Base-by-base conservation (phyloP, 2,329 filamentous ascomycete species). In the Blastomyces percursus region DNA sequence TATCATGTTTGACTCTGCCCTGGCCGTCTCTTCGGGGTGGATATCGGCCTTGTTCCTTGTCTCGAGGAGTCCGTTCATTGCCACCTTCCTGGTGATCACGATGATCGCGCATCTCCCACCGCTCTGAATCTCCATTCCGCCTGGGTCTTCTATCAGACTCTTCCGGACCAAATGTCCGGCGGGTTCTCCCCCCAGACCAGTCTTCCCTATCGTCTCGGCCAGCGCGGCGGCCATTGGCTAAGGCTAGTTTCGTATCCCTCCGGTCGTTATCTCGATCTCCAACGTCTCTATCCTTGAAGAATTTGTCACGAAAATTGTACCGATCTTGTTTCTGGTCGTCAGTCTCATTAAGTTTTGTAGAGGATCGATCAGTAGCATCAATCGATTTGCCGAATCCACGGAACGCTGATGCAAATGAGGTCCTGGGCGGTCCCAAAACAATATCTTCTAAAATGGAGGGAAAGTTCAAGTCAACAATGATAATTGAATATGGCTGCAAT, bases 351-450 rank as follows among this genome's bases (percentile, higher is more conserved):
- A 80, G 76, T 16, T 77, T 75, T 64, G 81, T 79, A 61, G 75
- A 73, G 30, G 75, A 63, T 50, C 77, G 75, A 63, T 81, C 79
- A 27, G 74, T 73, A 57, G 74, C 69, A 63, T 81, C 79, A 62
- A 77, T 73, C 1, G 72, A 74, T 40, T 82, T 82, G 44, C 76
- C 75, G 66, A 73, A 69, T 61, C 75, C 73, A 60, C 80, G 75
- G 63, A 88, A 89, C 27, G 87, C 83, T 1, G 91, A 95, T 61
- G 90, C 85, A 74, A 96, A 96, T 54, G 86, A 85, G 56, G 86
- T 90, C 74, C 90, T 89, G 1, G 91, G 90, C 24, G 91, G 91
- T 16, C 90, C 91, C 63, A 96, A 87, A 63, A 94, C 83, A 63
- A 95, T 88, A 66, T 95, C 91, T 69, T 96, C 92, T 70, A 84